Evolutionary conservation across 495 filamentous ascomycete genomes (phyloP), one percentile per base, ranked within the genome.

Genomic region (Venustampulla echinocandica): DNA sequence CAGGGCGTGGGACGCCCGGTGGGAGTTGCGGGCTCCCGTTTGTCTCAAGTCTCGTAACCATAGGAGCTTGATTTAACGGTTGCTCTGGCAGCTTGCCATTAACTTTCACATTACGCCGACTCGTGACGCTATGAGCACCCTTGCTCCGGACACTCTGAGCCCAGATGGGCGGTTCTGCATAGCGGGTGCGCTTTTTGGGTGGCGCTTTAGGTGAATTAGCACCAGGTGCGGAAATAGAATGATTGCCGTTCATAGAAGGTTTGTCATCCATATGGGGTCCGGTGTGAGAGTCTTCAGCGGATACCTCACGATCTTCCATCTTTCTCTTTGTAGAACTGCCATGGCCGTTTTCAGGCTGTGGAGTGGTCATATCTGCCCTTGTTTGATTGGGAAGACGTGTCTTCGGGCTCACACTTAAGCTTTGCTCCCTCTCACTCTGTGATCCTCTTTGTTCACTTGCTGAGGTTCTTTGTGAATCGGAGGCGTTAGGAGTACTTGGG

Each of bases 331-430:
- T 62, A 6, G 69, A 66, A 41, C 67, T 69, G 25, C 51, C 46
- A 23, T 44, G 38, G 2, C 41, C 42, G 38, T 48, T 56, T 14
- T 56, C 53, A 4, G 36, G 43, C 48, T 50, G 42, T 11, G 43
- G 45, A n/a, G 44, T 42, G 14, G 37, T 17, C 11, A 49, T 38
- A 11, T 48, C 40, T 30, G 30, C 42, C 42, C 46, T 22, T 19
- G 57, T 47, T 44, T 50, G 53, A 34, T 50, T 54, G 17, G 57
- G 53, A 1, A 52, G 34, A 14, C 53, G 49, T 17, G 79, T 82
- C 59, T 83, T 83, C 9, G 79, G 79, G 58, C 76, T 80, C 42
- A 83, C 69, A 58, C 79, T 81, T 20, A 81, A 47, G 50, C 76
- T 81, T 38, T 69, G 64, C 42, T 80, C 78, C 52, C 76, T 69